Base-by-base conservation (phyloP, 345 rosid species). In the Alliaria petiolata region DNA sequence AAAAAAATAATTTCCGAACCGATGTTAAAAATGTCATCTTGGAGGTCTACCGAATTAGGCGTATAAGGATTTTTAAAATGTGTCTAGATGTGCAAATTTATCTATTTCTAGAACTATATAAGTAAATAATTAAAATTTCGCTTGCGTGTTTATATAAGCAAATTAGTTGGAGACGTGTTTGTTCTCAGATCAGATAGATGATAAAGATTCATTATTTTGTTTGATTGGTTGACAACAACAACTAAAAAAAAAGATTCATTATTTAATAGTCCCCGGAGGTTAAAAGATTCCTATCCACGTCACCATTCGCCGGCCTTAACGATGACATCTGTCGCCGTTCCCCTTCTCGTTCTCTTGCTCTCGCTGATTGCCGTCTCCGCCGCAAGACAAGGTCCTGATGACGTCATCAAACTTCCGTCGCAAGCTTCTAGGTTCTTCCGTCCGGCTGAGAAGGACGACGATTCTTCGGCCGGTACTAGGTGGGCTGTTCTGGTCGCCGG, bases 401-500 rank as follows among this genome's bases (percentile, higher is more conserved):
- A 76, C 38, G 66, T 80, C 30, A 77, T 91, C 70, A 78, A 74
- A 75, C 77, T 91, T 49, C 96, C 99, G 3, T 85, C 95, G 6
- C 86, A 86, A 40, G 86, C 89, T 45, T 75, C 86, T 5, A 83
- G 72, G 19, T 89, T 87, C 78, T 86, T 89, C 72, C 84, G 80
- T 16, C 74, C 75, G 4, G 30, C 39, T 20, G 19, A 52, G 1
- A 79, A 76, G 36, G 92, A 81, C 11, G 76, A 22, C 25, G 70
- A 54, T 34, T 62, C 72, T 17, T 59, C 84, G 2, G 20, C 77
- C 9, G 97, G 96, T 49, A 92, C 96, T 1, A 81, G 91, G 81
- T 95, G 99, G 99, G 99, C 98, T 52, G 89, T 95, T 47, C 81
- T 95, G 43, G 86, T 88, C 53, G 99, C 98, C 12, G 98, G 99